Evolutionary conservation across 192 early-diverging fungal genomes (phyloP).

Genomic region (Anaeromyces robustus): DNA sequence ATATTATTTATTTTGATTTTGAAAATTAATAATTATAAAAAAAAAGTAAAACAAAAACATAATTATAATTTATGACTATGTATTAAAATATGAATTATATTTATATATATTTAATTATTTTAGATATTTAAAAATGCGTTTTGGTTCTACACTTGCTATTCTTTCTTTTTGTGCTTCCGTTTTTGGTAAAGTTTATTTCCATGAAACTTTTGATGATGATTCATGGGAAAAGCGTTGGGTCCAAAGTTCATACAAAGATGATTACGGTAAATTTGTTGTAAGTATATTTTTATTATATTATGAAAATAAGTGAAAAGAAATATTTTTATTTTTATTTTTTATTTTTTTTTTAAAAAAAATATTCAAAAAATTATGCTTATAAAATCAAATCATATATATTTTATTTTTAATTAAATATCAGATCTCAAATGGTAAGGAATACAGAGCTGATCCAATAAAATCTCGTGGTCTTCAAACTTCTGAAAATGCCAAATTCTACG

Average conservation of each 20-base stretch:
- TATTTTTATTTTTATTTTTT: too few species aligned
- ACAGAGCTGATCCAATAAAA: neutral
- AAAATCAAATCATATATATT: too few species aligned
- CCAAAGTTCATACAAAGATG: constrained; percentile 38
- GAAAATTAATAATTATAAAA: too few species aligned
- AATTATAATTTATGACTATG: too few species aligned
- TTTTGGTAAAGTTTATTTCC: constrained; percentile 55
- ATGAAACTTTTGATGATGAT: constrained; percentile 66
- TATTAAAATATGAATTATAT: too few species aligned
- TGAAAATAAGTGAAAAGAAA: too few species aligned
- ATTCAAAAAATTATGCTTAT: too few species aligned
- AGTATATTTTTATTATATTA: constrained; percentile 11
- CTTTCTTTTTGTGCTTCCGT: constrained; percentile 7
- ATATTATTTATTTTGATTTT: too few species aligned
- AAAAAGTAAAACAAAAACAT: too few species aligned
- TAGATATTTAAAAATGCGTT: neutral
- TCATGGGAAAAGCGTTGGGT: constrained; percentile 47
- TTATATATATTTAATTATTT: too few species aligned
- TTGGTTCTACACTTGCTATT: neutral
- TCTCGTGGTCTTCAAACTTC: constrained; percentile 44
- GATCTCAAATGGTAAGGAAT: neutral
- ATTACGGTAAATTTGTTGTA: constrained; percentile 60
- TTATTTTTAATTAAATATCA: neutral
- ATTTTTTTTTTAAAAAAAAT: too few species aligned
- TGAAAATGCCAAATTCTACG: constrained; percentile 74